Conservation (phyloP, 2,329 filamentous ascomycete species). For the Colletotrichum magnum region DNA sequence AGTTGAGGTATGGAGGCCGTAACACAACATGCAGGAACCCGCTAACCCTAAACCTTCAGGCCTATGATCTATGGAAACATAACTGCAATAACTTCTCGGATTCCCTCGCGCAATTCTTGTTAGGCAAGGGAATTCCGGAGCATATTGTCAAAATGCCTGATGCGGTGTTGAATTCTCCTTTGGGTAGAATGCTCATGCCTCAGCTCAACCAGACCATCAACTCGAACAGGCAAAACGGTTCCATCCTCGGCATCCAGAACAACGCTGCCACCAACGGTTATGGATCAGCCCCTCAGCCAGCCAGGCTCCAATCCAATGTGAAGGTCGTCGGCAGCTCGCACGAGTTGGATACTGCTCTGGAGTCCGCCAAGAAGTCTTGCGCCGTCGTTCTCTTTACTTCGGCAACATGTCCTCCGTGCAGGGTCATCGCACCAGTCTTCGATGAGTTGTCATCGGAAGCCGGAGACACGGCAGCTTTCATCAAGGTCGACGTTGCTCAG, state of each 20-base stretch:
- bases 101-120: slow-evolving; percentile 88
- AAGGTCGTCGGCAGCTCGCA: slow-evolving; percentile 71
- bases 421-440: slow-evolving; percentile 84
- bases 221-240: slow-evolving; percentile 64
- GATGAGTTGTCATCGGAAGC: slow-evolving; percentile 84
- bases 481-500: slow-evolving; percentile 85
- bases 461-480: slow-evolving; percentile 76
- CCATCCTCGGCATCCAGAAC: slow-evolving; percentile 66
- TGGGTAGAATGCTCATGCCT: slow-evolving; percentile 89
- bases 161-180: slow-evolving; percentile 86
- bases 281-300: slow-evolving; percentile 43
- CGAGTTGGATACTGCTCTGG: slow-evolving; percentile 73
- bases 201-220: slow-evolving; percentile 70
- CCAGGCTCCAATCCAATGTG: slow-evolving; percentile 58
- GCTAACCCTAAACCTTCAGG: slow-evolving; percentile 60
- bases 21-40: not conserved
- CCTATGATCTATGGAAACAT: slow-evolving; percentile 90
- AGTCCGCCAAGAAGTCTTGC: slow-evolving; percentile 73
- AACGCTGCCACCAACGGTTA: slow-evolving; percentile 43
- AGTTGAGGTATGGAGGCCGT: slow-evolving; percentile 68
- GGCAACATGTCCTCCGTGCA: slow-evolving; percentile 88
- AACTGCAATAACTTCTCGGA: slow-evolving; percentile 99
- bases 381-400: slow-evolving; percentile 95
- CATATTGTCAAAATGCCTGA: slow-evolving; percentile 90
- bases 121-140: slow-evolving; percentile 89